Conservation (phyloP, 2,329 filamentous ascomycete genomes). For the Tolypocladium ophioglossoides region DNA sequence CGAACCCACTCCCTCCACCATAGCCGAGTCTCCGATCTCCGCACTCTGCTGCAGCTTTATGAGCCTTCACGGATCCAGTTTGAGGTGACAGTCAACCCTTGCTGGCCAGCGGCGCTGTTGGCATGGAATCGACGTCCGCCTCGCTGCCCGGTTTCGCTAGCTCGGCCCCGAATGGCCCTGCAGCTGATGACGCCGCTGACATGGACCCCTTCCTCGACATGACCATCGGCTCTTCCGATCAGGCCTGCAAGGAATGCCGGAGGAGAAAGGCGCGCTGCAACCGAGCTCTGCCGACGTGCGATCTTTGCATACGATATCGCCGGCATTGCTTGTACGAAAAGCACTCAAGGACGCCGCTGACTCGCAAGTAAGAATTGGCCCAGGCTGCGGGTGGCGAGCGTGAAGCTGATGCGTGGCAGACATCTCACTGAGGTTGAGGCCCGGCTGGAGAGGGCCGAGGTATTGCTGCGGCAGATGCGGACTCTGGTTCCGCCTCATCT, state of each 20-base stretch:
- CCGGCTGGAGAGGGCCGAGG: slow-evolving; percentile 24
- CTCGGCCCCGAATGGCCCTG: background rate
- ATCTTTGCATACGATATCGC: slow-evolving; percentile 29
- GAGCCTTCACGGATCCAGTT: background rate
- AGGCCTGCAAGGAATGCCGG: slow-evolving; percentile 29
- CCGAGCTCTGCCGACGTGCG: slow-evolving; percentile 24
- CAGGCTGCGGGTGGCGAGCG: background rate
- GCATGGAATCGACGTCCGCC: background rate
- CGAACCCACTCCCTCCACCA: background rate
- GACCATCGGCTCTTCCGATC: slow-evolving; percentile 17
- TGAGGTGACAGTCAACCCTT: background rate
- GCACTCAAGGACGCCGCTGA: slow-evolving; percentile 35
- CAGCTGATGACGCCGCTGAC: slow-evolving; percentile 2
- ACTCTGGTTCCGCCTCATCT: slow-evolving; percentile 15
- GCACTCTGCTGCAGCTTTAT: background rate
- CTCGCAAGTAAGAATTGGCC: slow-evolving; percentile 24
- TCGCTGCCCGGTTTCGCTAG: background rate
- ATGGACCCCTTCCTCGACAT: slow-evolving; percentile 5
- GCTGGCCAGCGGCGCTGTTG: background rate
- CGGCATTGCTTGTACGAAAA: slow-evolving; percentile 38
- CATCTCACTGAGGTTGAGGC: slow-evolving; percentile 33
- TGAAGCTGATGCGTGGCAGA: slow-evolving; percentile 8
- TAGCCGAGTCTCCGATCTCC: background rate
- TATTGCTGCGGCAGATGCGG: slow-evolving; percentile 18
- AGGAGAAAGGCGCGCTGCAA: slow-evolving; percentile 29